Evolutionary conservation across 805 yeast genomes (phyloP), one percentile per base, ranked within the genome.

Genomic region (Metschnikowia matae): DNA sequence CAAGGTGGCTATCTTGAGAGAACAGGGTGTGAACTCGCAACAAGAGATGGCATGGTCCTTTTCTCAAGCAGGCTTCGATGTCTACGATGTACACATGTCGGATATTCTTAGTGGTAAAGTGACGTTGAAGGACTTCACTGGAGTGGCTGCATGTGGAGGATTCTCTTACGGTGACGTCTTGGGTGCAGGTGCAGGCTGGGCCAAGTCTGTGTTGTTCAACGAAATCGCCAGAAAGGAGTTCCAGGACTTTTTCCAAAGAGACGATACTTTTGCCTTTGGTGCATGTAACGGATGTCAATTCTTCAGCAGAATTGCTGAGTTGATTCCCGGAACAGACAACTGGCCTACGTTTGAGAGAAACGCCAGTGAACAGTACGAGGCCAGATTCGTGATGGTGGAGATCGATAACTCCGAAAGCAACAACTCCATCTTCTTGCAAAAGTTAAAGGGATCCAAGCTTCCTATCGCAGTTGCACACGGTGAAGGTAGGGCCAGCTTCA

Each of bases 111-210:
- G 78, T 36, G 96, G 96, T 40, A 78, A 75, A 60, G 86, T 86
- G 34, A 67, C 83, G 17, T 77, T 94, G 56, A 84, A 82, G 62
- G 85, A 82, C 41, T 94, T 94, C 69, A 89, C 85, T 45, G 99
- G 99, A 54, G 61, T 94, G 44, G 98, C 97, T 40, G 98, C 98
- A 3, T 95, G 99, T 73, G 99, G 99, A 70, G 99, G 99, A 14
- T 94, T 94, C 77, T 89, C 97, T 1, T 94, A 91, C 64, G 99
- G 99, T 78, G 99, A 94, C 71, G 99, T 94, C 44, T 77, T 94
- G 53, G 99, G 99, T 59, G 99, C 99, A 34, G 99, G 97, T 66
- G 87, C 92, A 48, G 99, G 99, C 51, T 94, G 99, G 99, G 99
- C 99, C 51, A 90, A 89, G 64, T 89, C 97, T 15, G 96, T 94